Conservation (phyloP, 1,139 yeast genomes). For the Candida sanyaensis region DNA sequence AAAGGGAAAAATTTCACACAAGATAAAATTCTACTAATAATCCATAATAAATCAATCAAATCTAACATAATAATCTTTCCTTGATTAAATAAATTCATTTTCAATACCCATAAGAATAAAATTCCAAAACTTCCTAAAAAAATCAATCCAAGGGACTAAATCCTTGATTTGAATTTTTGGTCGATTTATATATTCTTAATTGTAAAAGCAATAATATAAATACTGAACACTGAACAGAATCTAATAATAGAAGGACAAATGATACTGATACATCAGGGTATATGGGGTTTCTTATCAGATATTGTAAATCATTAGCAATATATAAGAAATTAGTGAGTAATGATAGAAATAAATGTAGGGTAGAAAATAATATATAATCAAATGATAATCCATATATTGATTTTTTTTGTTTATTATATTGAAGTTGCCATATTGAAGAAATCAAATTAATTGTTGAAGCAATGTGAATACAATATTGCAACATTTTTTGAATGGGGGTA, state of each 20-base stretch:
- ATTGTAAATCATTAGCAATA: constrained; percentile 15
- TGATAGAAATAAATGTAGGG: constrained; percentile 15
- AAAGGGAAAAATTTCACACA: constrained; percentile 28
- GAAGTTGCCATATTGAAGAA: constrained; percentile 17
- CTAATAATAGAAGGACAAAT: constrained; percentile 13
- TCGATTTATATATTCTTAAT: constrained; percentile 16
- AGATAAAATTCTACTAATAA: constrained; percentile 18
- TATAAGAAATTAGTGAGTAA: constrained; percentile 19
- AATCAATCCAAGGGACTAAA: constrained; percentile 18
- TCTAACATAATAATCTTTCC: constrained; percentile 23
- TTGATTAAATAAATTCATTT: constrained; percentile 9
- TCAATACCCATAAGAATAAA: constrained; percentile 10
- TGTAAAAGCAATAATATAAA: constrained; percentile 8
- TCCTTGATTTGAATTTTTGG: constrained; percentile 26
- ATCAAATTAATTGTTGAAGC: not conserved
- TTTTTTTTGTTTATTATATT: constrained; percentile 19
- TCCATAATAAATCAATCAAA: constrained; percentile 30
- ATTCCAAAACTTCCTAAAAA: constrained; percentile 12
- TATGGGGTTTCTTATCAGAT: constrained; percentile 13
- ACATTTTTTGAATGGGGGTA: not conserved
- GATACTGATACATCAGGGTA: constrained; percentile 18
- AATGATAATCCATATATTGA: constrained; percentile 32
- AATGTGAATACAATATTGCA: not conserved
- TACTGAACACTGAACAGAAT: constrained; percentile 17
- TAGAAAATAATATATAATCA: constrained; percentile 22